Evolutionary conservation across 805 yeast species (phyloP), one percentile per base, ranked within the genome.

Genomic region (Sugiyamaella smithiae): DNA sequence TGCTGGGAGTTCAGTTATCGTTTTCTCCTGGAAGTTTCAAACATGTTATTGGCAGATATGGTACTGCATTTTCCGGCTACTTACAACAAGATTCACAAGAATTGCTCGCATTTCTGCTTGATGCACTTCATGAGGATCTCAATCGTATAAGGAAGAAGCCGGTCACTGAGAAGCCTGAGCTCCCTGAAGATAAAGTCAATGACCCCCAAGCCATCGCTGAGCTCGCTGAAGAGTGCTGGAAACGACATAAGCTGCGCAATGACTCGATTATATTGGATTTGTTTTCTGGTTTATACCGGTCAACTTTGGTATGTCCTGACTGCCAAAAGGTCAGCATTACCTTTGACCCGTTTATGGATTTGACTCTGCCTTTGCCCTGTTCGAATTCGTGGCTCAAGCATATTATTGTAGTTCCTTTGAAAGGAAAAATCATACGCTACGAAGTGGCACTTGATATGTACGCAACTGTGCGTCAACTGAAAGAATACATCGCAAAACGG

Each of bases 1-100:
- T 81, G 58, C 70, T 68, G 16, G 37, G 45, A 65, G 46, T 8
- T 48, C 48, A 12, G 53, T 22, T 28, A 22, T 19, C 67, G 2
- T 69, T 66, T 52, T 69, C 88, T 1, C 97, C 98, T 1, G 69
- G 86, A 35, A 85, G 81, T 26, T 89, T 91, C 69, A 88, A 87
- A 59, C 70, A 74, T 28, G 81, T 87, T 0, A 75, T 91, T 28
- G 98, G 97, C 0, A 76, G 82, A 52, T 85, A 77, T 60, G 85
- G 89, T 33, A 76, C 84, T 1, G 77, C 84, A 74, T 91, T 89
- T 69, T 77, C 83, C 0, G 95, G 88, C 2, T 84, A 82, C 57
- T 81, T 79, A 50, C 97, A 91, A 64, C 97, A 91, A 61, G 98
- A 91, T 63, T 86, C 96, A 1, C 97, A 90, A 63, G 98, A 91